Conservation (phyloP, 345 rosid genomes). For the Microcos paniculata region DNA sequence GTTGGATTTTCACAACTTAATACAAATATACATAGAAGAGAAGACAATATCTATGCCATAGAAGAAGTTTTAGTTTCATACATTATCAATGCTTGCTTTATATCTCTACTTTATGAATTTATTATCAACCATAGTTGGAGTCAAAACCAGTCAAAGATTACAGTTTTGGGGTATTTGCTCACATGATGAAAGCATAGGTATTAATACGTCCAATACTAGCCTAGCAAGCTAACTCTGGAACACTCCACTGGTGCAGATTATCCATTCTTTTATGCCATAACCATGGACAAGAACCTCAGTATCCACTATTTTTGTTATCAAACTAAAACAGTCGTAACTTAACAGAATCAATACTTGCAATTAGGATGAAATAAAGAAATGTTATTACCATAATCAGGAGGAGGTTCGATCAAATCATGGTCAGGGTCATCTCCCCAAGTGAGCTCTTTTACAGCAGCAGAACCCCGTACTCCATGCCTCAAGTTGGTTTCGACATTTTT, state of each 20-base stretch:
- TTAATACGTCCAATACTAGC: background rate
- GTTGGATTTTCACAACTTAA: slow-evolving; percentile 1
- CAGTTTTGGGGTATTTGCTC: background rate
- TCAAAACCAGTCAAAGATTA: background rate
- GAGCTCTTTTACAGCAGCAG: slow-evolving; percentile 66
- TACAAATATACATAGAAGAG: background rate
- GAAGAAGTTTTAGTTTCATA: background rate
- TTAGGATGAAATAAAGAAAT: slow-evolving; percentile 5
- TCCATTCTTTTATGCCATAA: background rate
- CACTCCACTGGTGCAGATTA: background rate
- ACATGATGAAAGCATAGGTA: background rate
- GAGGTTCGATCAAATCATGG: slow-evolving; percentile 54
- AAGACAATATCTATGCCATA: background rate
- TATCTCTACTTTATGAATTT: background rate
- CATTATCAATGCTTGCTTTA: background rate
- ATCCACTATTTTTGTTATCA: background rate
- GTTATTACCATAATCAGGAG: slow-evolving; percentile 70
- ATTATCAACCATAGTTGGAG: background rate
- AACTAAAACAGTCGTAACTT: background rate
- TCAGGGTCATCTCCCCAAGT: slow-evolving; percentile 79
- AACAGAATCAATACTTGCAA: background rate
- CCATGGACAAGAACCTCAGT: background rate
- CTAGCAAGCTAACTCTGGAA: background rate
- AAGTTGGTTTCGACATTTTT: slow-evolving; percentile 68
- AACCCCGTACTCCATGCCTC: slow-evolving; percentile 48